Evolutionary conservation across 345 rosid species (phyloP), one percentile per base, ranked within the genome.

Genomic region (Populus alba): DNA sequence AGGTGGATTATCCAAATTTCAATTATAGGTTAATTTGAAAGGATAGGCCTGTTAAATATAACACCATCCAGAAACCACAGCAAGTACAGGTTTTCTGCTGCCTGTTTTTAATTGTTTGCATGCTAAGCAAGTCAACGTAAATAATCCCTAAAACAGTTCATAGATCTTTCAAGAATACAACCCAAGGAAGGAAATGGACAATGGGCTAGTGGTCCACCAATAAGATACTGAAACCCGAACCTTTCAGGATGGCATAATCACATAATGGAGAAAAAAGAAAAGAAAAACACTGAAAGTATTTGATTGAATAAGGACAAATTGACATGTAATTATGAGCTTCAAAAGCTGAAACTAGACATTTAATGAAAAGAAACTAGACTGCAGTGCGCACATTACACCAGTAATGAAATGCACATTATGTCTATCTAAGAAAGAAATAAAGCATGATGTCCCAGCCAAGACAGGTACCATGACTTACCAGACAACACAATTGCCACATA

Each of bases 401-500:
- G 66, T 43, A 75, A 61, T 47, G n/a, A 35, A 22, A 9, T 27
- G 18, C 25, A 27, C 20, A 47, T 47, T 15, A 8, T 22, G 11
- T 16, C 65, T 41, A 25, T 55, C 27, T 55, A 69, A n/a, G 61
- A 27, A 11, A 18, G 20, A 27, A 37, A 17, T 38, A 71, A 55
- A 61, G n/a, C 37, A 13, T 11, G 23, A 23, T 20, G 16, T 20
- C 16, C 10, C 41, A 63, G 75, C 59, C 73, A 69, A 47, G 53
- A 68, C 17, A 55, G 22, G 51, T 70, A 41, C 18, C 38, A 15
- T 37, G 38, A 79, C 92, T 86, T 87, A 96, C 99, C 99, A 96
- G 69, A 94, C 97, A 69, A 96, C 97, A 69, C 98, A 94, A 78
- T 94, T 96, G 84, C 99, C 99, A 2, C 97, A 94, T 78, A 96